phyloP scores from a whole-genome alignment of 2,329 filamentous ascomycete genomes.

The Microdochium bolleyi region DNA sequence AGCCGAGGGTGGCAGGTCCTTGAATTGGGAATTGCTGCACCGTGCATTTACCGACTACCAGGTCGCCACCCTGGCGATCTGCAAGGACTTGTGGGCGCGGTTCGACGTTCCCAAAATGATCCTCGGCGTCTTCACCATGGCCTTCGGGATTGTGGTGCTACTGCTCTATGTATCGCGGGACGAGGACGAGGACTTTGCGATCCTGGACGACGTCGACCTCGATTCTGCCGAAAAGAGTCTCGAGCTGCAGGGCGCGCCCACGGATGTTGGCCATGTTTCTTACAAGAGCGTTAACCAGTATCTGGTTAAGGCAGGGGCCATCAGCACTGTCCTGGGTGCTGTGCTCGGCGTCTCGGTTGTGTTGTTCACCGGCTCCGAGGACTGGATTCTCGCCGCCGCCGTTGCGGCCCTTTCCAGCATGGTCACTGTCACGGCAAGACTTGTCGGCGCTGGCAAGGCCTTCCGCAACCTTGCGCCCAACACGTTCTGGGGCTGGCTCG shows the following conservation, averaged over 20 bases:
- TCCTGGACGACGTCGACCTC: constrained; percentile 47
- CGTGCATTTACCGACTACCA: constrained; percentile 67
- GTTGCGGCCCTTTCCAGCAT: constrained; percentile 37
- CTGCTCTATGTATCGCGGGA: constrained; percentile 62
- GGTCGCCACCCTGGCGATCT: constrained; percentile 66
- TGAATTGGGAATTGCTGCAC: constrained; percentile 34
- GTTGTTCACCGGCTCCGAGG: constrained; percentile 24
- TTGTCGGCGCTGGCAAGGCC: constrained; percentile 34
- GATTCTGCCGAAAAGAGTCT: constrained; percentile 51
- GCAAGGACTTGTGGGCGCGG: constrained; percentile 80
- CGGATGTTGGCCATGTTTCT: constrained; percentile 17
- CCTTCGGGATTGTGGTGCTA: constrained; percentile 59
- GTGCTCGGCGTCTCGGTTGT: constrained; percentile 20
- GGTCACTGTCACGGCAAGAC: constrained; percentile 27
- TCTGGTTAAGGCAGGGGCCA: constrained; percentile 26
- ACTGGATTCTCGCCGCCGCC: constrained; percentile 31
- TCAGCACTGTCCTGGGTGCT: constrained; percentile 24
- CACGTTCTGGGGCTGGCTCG: constrained; percentile 85
- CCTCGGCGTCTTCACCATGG: constrained; percentile 65
- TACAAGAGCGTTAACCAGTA: constrained; percentile 29
- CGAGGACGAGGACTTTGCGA: constrained; percentile 44
- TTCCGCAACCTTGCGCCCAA: constrained; percentile 53
- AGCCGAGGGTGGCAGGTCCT: constrained; percentile 27
- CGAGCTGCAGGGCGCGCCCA: constrained; percentile 34
- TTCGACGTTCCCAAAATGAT: constrained; percentile 87